These are phyloP conservation scores for Capsicum pubescens DNA, from an alignment of 257 asterid species.

Conservation along the genomic window DNA sequence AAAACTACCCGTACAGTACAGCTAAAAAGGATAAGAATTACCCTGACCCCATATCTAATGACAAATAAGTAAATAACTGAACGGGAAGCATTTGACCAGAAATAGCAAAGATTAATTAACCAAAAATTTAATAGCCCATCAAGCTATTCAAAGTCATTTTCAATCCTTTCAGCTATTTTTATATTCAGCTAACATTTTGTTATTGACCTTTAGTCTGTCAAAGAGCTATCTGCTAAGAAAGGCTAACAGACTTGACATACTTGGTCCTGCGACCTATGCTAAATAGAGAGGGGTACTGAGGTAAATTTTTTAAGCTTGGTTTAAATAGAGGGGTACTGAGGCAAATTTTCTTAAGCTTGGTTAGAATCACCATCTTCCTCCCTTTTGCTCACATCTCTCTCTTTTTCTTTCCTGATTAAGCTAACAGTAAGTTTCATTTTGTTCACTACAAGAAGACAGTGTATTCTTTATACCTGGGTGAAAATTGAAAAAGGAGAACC, in stretches of 20 bases:
- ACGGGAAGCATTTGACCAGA: neutral
- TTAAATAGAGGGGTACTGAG: neutral
- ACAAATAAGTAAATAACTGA: constrained; percentile 12
- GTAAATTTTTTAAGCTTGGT: neutral
- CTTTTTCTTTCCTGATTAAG: neutral
- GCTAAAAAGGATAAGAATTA: neutral
- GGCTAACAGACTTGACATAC: neutral
- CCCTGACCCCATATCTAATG: constrained; percentile 8
- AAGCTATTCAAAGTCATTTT: neutral
- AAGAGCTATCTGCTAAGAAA: constrained; percentile 24
- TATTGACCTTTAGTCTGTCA: neutral
- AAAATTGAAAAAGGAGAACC: neutral
- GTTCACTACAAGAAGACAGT: neutral
- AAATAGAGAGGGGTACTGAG: neutral
- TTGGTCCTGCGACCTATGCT: constrained; percentile 10
- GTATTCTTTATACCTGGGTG: neutral
- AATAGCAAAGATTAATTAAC: constrained; percentile 18
- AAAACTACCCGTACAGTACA: neutral
- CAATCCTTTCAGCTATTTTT: neutral
- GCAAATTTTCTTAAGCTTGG: neutral
- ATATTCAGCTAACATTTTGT: constrained; percentile 11
- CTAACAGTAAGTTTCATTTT: neutral
- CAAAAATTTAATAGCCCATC: neutral
- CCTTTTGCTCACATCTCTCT: constrained; percentile 8
- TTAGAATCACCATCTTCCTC: constrained; percentile 4